These are phyloP conservation scores for Wickerhamiella pararugosa DNA, from an alignment of 1,139 yeast species.

Conservation along the genomic window DNA sequence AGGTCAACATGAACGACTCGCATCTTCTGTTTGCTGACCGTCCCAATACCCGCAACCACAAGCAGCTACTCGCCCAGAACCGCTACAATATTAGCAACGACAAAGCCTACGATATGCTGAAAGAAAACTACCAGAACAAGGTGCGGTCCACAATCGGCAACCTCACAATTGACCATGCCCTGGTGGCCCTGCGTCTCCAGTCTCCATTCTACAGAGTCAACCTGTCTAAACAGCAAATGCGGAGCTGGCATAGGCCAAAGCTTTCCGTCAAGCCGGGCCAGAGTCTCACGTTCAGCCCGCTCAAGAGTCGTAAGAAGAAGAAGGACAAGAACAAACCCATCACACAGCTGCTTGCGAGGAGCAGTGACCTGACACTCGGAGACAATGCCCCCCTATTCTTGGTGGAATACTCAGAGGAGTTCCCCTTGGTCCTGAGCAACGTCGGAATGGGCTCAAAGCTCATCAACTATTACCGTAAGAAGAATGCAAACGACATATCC, in stretches of 20 bases:
- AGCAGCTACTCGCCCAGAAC: conserved; percentile 24
- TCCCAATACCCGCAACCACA: conserved; percentile 19
- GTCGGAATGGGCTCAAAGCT: conserved; percentile 95
- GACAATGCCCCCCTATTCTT: conserved; percentile 68
- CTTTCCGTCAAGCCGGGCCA: conserved; percentile 71
- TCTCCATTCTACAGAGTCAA: conserved; percentile 83
- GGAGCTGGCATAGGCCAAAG: conserved; percentile 69
- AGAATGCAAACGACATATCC: conserved; percentile 61
- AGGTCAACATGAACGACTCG: conserved; percentile 80
- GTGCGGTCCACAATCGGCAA: conserved; percentile 90
- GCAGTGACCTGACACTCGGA: conserved; percentile 67
- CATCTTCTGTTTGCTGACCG: conserved; percentile 47
- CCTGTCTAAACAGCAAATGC: conserved; percentile 49
- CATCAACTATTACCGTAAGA: conserved; percentile 83
- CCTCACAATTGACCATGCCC: conserved; percentile 77
- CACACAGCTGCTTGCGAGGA: conserved; percentile 52
- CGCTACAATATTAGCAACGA: conserved; percentile 83
- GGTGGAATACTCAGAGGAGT: conserved; percentile 83
- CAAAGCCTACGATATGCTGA: conserved; percentile 63
- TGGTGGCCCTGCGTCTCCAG: conserved; percentile 76
- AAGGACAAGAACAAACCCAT: conserved; percentile 76
- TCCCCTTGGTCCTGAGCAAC: conserved; percentile 67
- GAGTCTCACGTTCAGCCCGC: conserved; percentile 55
- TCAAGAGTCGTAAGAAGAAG: conserved; percentile 73
- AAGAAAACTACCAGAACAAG: conserved; percentile 78